phyloP scores from a whole-genome alignment of 345 rosid genomes.

The Viola odorata region DNA sequence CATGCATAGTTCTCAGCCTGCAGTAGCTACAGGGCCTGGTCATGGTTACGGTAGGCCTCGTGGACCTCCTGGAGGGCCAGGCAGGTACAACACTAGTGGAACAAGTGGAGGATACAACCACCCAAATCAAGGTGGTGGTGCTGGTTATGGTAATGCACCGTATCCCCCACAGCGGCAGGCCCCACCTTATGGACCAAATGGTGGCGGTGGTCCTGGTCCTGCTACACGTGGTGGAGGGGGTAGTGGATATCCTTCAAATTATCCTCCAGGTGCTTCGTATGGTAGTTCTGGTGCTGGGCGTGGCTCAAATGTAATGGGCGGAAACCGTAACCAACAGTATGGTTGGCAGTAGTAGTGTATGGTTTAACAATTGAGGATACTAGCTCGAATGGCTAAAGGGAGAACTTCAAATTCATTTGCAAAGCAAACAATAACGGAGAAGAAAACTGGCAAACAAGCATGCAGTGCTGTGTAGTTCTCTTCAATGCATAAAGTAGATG shows the following conservation, averaged over 20 bases:
- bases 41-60: slow-evolving; percentile 71
- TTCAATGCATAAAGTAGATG: no score
- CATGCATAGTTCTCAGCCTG: slow-evolving; percentile 58
- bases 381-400: no score
- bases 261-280: slow-evolving; percentile 63
- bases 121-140: slow-evolving; percentile 39
- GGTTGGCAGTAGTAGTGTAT: slow-evolving; percentile 69
- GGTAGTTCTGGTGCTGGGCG: slow-evolving; percentile 72
- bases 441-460: no score
- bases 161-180: slow-evolving; percentile 81
- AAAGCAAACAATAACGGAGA: no score
- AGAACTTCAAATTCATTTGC: no score
- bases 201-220: slow-evolving; percentile 37
- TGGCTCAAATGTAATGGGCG: slow-evolving; percentile 77
- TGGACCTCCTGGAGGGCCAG: slow-evolving; percentile 57
- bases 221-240: slow-evolving; percentile 66
- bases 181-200: slow-evolving; percentile 62
- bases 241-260: slow-evolving; percentile 65
- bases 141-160: slow-evolving; percentile 60
- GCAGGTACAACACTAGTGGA: slow-evolving; percentile 67
- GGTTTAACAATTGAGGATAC: no score
- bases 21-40: slow-evolving; percentile 67
- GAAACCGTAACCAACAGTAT: slow-evolving; percentile 78
- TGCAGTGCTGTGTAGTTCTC: no score
- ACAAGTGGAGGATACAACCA: slow-evolving; percentile 50